Conservation (phyloP, 2,329 filamentous ascomycete genomes). For the Tolypocladium album region DNA sequence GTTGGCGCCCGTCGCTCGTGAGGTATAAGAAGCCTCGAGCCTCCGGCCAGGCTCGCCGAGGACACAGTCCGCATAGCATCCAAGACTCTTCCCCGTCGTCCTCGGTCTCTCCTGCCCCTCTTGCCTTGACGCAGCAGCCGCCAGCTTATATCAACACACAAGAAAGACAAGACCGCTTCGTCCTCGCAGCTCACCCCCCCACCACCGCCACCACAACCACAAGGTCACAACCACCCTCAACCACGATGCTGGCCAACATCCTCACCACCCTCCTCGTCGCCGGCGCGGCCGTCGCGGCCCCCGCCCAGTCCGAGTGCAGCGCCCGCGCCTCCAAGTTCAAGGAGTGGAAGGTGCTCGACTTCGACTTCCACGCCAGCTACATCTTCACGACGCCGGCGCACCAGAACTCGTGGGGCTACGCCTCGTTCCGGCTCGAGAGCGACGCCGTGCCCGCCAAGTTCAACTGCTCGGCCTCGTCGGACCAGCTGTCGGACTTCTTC, state of each 20-base stretch:
- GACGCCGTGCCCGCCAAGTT: constrained; percentile 25
- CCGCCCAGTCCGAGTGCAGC: constrained; percentile 7
- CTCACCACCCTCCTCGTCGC: constrained; percentile 12
- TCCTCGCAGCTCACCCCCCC: background rate
- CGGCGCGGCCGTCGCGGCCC: constrained; percentile 12
- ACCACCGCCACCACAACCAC: no score
- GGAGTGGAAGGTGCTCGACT: constrained; percentile 29
- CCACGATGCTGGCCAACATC: constrained; percentile 9
- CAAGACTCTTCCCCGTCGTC: no score
- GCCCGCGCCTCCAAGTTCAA: constrained; percentile 8
- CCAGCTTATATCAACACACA: background rate
- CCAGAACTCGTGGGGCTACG: constrained; percentile 35
- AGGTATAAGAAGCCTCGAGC: background rate
- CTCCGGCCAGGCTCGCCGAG: background rate
- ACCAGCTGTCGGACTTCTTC: constrained; percentile 36
- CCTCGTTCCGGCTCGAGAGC: constrained; percentile 39
- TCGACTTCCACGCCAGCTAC: constrained; percentile 38
- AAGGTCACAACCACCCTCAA: background rate
- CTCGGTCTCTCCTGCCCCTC: no score
- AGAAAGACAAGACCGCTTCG: background rate
- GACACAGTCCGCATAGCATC: no score
- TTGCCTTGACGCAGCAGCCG: no score
- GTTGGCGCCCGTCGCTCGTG: background rate
- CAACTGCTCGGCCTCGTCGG: constrained; percentile 29
- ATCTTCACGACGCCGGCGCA: constrained; percentile 40